Percentiles rank a stretch among this genome's conserved stretches.
Evolutionary conservation across 1,284 basidiomycete species (phyloP).

Genomic region (Ganoderma lingzhi): DNA sequence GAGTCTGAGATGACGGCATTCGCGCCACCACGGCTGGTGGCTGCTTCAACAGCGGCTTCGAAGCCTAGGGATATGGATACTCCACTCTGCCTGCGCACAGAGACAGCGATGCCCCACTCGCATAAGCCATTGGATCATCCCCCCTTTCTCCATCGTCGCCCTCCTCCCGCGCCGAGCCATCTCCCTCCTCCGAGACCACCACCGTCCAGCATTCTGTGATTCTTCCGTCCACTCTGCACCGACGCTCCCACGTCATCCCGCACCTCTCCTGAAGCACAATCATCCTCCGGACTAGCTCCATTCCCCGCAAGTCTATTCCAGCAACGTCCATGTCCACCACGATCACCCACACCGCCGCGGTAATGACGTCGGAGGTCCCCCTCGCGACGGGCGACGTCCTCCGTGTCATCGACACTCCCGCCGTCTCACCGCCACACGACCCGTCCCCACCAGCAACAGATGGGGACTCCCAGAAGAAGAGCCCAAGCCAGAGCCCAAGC

Average conservation of each 20-base stretch:
- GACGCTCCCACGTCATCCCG: constrained; percentile 4
- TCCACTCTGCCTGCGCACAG: constrained; percentile 10
- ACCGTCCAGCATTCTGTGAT: constrained; percentile 4
- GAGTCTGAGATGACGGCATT: constrained; percentile 24
- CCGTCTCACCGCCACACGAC: constrained; percentile 17
- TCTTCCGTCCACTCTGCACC: not conserved
- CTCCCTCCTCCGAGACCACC: not conserved
- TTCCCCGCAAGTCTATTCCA: not conserved
- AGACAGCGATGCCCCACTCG: constrained; percentile 10
- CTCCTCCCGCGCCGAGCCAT: not conserved
- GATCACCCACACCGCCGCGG: constrained; percentile 21
- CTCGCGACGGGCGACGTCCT: constrained; percentile 35
- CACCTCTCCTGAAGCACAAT: not conserved
- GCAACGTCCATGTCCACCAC: constrained; percentile 12
- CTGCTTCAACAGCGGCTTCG: not conserved
- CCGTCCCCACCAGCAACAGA: constrained; percentile 15
- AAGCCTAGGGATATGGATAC: not conserved
- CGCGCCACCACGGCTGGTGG: constrained; percentile 20
- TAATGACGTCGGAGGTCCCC: constrained; percentile 36
- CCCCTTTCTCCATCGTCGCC: constrained; percentile 6
- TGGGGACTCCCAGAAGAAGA: constrained; percentile 14
- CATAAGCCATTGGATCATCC: constrained; percentile 8
- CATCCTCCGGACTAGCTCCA: constrained; percentile 7
- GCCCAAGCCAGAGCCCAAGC: not conserved
- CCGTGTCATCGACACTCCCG: constrained; percentile 28